Evolutionary conservation across 1,139 yeast species (phyloP).

Genomic region (Pichia sp.): DNA sequence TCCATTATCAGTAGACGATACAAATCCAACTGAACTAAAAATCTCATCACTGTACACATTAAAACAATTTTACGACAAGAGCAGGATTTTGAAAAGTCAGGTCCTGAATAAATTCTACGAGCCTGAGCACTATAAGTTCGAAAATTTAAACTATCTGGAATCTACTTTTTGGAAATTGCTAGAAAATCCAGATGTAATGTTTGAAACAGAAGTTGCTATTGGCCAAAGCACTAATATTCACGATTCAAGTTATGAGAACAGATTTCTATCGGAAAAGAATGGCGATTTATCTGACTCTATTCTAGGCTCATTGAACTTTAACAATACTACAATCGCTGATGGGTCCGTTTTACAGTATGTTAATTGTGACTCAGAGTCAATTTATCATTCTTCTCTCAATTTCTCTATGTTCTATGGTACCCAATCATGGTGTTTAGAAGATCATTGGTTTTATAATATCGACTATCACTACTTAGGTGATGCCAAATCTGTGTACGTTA

Average conservation of each 20-base stretch:
- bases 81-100: conserved; percentile 27
- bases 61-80: conserved; percentile 51
- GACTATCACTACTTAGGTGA: conserved; percentile 72
- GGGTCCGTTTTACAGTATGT: conserved; percentile 41
- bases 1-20: conserved; percentile 34
- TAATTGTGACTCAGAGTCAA: conserved; percentile 27
- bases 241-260: conserved; percentile 44
- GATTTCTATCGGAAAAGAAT: conserved; percentile 10
- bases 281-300: conserved; percentile 13
- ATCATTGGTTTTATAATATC: conserved; percentile 63
- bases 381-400: conserved; percentile 45
- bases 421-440: conserved; percentile 73
- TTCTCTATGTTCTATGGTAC: conserved; percentile 69
- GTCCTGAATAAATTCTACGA: conserved; percentile 14
- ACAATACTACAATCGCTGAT: conserved; percentile 56
- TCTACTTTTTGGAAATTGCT: conserved; percentile 44
- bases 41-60: conserved; percentile 45
- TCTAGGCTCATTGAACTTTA: conserved; percentile 65
- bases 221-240: conserved; percentile 41
- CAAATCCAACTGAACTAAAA: conserved; percentile 36
- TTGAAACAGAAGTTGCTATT: conserved; percentile 49
- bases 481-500: conserved; percentile 71
- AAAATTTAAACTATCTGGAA: conserved; percentile 37
- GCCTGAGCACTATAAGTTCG: conserved; percentile 10
- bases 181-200: conserved; percentile 33